Base-by-base conservation (phyloP, 2,329 filamentous ascomycete species). In the Epichloe coenophiala region DNA sequence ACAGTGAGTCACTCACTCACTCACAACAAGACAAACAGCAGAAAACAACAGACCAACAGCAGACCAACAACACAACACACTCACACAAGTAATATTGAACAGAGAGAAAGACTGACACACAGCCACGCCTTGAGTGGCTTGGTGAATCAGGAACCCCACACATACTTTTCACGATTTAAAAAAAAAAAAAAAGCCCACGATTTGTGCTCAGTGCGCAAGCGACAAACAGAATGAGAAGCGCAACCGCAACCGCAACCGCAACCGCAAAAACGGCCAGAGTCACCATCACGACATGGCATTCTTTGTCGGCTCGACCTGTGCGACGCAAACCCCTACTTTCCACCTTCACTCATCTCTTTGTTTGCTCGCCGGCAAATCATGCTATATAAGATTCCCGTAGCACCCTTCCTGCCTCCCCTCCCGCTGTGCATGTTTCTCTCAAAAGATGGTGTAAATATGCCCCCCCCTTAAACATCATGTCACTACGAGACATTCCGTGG, bases 241-340 rank as follows among this genome's bases (percentile, higher is more conserved):
- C 27, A 31, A 27, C 27, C 8, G 27, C 27, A 31, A 9, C 27
- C 27, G 21, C 21, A 23, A 23, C 21, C 21, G 27, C 27, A 27
- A 31, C 27, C 27, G 7, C 27, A 31, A 31, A 31, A 31, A 31
- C 27, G 27, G 27, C 27, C 3, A 31, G 1, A 31, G 27, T 31
- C 27, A 11, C 27, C 9, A 31, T 31, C 27, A 31, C 27, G 27
- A 31, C 27, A 11, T 31, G 27, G 8, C 27, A 11, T 31, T 9
- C 27, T 31, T 31, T 31, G 27, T 11, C 27, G 27, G 27, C 27
- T 31, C 27, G 27, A 11, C 11, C 7, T 39, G 51, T 52, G 47
- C 45, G 27, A 52, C 51, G 43, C 51, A 52, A 52, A 52, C 51
- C 23, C 21, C 11, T 43, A 1, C 11, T n/a, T 11, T 47, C 17